Evolutionary conservation across 2,329 filamentous ascomycete genomes (phyloP).

Genomic region (Trichoderma aggressivum): DNA sequence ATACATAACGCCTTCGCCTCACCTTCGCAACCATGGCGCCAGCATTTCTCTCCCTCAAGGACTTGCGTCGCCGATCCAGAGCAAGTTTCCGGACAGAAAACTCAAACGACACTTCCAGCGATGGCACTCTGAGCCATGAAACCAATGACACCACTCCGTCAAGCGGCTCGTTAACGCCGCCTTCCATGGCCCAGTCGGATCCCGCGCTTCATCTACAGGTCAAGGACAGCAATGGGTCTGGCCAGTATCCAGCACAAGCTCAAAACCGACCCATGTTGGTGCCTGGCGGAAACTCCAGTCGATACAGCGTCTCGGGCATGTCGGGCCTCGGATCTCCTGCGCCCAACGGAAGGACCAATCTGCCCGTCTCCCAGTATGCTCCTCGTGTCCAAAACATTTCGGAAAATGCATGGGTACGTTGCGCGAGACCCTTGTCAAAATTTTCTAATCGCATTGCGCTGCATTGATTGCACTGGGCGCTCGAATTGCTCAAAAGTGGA

Average conservation of each 20-base stretch:
- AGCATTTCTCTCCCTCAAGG: conserved; percentile 65
- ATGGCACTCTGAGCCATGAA: conserved; percentile 54
- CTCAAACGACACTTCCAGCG: conserved; percentile 60
- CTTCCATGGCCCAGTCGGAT: conserved; percentile 66
- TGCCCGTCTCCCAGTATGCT: conserved; percentile 72
- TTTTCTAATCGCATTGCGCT: neutral
- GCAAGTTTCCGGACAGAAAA: conserved; percentile 67
- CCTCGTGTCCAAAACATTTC: conserved; percentile 75
- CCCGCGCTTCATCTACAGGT: conserved; percentile 61
- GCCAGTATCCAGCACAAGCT: conserved; percentile 21
- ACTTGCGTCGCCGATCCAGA: conserved; percentile 72
- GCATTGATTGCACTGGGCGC: neutral
- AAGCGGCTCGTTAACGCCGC: conserved; percentile 70
- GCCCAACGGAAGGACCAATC: conserved; percentile 51
- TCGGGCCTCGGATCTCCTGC: conserved; percentile 56
- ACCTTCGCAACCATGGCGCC: conserved; percentile 47
- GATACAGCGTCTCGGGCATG: conserved; percentile 64
- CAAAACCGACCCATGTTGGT: conserved; percentile 38
- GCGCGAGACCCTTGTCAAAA: neutral
- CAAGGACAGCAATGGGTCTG: conserved; percentile 40
- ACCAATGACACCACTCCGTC: conserved; percentile 60
- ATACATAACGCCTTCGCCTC: neutral
- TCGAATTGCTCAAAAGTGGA: neutral
- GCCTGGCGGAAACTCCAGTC: conserved; percentile 45
- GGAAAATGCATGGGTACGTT: conserved; percentile 79